Conservation (phyloP, 371 early-diverging fungal species). For the Rhizomucor miehei region DNA sequence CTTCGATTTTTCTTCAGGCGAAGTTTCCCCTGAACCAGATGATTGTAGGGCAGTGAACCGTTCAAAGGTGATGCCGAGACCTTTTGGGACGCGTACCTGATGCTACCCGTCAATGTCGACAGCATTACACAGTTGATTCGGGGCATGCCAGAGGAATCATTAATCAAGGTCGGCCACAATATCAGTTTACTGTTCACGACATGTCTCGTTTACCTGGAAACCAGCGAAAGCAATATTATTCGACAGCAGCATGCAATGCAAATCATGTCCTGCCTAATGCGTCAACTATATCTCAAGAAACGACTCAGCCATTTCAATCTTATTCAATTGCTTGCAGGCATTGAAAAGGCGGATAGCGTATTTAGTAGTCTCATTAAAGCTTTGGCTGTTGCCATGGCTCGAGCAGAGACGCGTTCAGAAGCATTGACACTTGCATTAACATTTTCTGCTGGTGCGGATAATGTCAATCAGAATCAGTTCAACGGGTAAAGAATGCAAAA, state of each 20-base stretch:
- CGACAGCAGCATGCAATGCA: slow-evolving; percentile 28
- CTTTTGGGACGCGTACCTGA: slow-evolving; percentile 52
- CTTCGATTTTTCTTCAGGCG: neutral
- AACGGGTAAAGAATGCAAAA: slow-evolving; percentile 29
- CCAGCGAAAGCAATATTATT: slow-evolving; percentile 6
- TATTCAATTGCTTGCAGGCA: slow-evolving; percentile 48
- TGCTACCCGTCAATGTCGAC: slow-evolving; percentile 40
- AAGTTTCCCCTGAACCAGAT: neutral
- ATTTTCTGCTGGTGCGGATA: slow-evolving; percentile 54
- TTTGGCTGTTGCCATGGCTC: slow-evolving; percentile 24
- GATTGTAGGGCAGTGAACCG: slow-evolving; percentile 30
- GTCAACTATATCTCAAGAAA: slow-evolving; percentile 48
- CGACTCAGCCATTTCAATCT: slow-evolving; percentile 55
- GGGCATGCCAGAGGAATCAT: slow-evolving; percentile 37
- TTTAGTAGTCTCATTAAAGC: slow-evolving; percentile 39
- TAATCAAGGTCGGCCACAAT: slow-evolving; percentile 33
- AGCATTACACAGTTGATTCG: slow-evolving; percentile 34
- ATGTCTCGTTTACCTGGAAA: slow-evolving; percentile 19
- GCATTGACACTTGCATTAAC: slow-evolving; percentile 43
- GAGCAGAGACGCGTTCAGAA: slow-evolving; percentile 8
- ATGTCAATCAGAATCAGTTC: slow-evolving; percentile 57
- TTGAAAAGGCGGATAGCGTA: slow-evolving; percentile 48
- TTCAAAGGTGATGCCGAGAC: slow-evolving; percentile 25
- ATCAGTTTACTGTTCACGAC: slow-evolving; percentile 36
- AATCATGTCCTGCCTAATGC: slow-evolving; percentile 40